These are phyloP conservation scores for Iberis pinnata DNA, from an alignment of 345 rosid species.

Conservation along the genomic window DNA sequence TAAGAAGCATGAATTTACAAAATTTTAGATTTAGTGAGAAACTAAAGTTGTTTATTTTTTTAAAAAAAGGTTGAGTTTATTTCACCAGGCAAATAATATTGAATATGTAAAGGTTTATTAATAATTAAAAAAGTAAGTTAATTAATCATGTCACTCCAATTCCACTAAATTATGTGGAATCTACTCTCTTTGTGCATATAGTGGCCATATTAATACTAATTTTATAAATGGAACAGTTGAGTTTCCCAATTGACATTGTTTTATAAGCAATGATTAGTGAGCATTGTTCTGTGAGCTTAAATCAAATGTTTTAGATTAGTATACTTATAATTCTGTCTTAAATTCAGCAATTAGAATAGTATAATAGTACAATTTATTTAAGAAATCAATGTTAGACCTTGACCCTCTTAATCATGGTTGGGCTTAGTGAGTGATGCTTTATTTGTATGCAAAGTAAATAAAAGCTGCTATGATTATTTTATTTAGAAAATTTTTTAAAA, in stretches of 20 bases:
- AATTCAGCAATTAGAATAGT: conserved; percentile 26
- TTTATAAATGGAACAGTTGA: conserved; percentile 22
- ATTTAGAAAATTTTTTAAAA: not conserved
- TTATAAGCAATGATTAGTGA: conserved; percentile 33
- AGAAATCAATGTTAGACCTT: conserved; percentile 22
- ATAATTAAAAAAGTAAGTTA: not conserved
- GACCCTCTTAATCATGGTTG: conserved; percentile 33
- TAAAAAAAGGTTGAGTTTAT: no score
- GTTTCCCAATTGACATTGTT: conserved; percentile 17
- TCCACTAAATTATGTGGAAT: conserved; percentile 3
- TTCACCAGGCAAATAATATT: no score
- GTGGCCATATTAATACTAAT: conserved; percentile 1
- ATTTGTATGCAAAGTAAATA: conserved; percentile 33
- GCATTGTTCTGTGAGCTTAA: conserved; percentile 14
- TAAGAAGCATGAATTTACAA: not conserved
- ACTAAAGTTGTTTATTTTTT: not conserved
- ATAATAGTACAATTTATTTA: conserved; percentile 2
- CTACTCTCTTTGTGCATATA: conserved; percentile 3
- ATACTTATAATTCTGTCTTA: conserved; percentile 19
- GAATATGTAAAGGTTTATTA: not conserved
- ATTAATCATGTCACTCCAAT: not conserved
- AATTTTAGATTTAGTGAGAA: not conserved
- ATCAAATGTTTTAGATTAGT: no score
- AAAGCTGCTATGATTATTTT: conserved; percentile 30
- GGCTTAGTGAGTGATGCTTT: conserved; percentile 32